phyloP scores from a whole-genome alignment of 1,139 yeast species.

The Geotrichum carabidarum region DNA sequence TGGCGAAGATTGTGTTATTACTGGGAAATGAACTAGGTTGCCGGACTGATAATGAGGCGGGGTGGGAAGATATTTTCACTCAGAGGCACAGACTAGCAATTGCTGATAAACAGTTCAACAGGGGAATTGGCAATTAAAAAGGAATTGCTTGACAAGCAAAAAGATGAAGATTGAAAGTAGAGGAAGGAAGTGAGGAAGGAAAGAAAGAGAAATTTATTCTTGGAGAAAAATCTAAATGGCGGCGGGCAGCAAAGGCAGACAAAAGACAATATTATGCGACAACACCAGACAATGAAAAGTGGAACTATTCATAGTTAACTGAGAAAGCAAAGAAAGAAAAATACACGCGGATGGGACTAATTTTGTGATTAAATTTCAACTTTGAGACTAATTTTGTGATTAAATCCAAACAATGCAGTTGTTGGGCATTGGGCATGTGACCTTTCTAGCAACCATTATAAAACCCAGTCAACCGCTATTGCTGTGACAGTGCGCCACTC shows the following conservation, averaged over 20 bases:
- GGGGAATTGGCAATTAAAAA: too few relatives aligned
- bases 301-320: not conserved
- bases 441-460: too few relatives aligned
- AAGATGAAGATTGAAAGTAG: conserved; percentile 1
- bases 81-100: too few relatives aligned
- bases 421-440: not conserved
- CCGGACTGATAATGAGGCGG: too few relatives aligned
- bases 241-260: not conserved
- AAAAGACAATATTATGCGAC: not conserved
- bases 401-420: not conserved
- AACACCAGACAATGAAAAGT: too few relatives aligned
- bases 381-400: not conserved
- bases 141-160: not conserved
- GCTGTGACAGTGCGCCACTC: too few relatives aligned
- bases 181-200: not conserved
- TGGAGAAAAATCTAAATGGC: not conserved
- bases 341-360: not conserved
- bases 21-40: not conserved
- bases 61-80: too few relatives aligned
- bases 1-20: not conserved
- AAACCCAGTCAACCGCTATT: too few relatives aligned
- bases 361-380: not conserved
- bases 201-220: not conserved
- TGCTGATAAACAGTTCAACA: too few relatives aligned
- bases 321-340: not conserved